A percentile compares a stretch with the other conserved stretches of the same genome.
Evolutionary conservation across 176 grass and related monocot species (phyloP).

Genomic region (Saccharum spontaneum): DNA sequence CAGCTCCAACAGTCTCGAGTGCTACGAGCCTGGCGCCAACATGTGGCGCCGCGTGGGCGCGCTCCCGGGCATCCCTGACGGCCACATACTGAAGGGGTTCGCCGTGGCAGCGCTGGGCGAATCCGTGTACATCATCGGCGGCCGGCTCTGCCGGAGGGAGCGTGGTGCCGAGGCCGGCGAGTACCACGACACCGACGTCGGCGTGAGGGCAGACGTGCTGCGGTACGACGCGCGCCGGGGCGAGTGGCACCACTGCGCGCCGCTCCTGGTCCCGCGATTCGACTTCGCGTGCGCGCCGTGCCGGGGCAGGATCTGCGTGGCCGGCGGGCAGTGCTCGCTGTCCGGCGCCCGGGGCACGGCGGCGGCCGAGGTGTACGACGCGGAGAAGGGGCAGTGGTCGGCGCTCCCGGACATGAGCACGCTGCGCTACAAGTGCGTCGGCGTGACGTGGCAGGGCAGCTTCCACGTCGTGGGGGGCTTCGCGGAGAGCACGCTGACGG

Average conservation of each 20-base stretch:
- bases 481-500: constrained; percentile 46
- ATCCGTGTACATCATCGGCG: constrained; percentile 56
- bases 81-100: constrained; percentile 61
- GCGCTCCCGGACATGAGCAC: constrained; percentile 62
- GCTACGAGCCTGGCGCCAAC: constrained; percentile 53
- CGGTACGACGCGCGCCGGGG: constrained; percentile 43
- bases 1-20: constrained; percentile 44
- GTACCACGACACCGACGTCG: constrained; percentile 38
- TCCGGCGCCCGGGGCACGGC: constrained; percentile 57
- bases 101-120: constrained; percentile 43
- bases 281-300: constrained; percentile 68
- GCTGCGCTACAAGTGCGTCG: constrained; percentile 64
- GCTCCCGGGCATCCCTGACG: constrained; percentile 47
- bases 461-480: constrained; percentile 75
- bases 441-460: constrained; percentile 61
- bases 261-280: constrained; percentile 53
- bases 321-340: constrained; percentile 53
- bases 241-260: constrained; percentile 50
- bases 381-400: constrained; percentile 37
- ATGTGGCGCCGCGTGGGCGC: constrained; percentile 45
- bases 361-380: constrained; percentile 51
- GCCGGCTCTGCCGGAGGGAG: constrained; percentile 48
- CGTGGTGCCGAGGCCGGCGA: neutral
- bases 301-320: constrained; percentile 56
- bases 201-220: constrained; percentile 49